These are phyloP conservation scores for Phaeosphaeria sp. DNA, from an alignment of 2,329 filamentous ascomycete species.

Conservation along the genomic window DNA sequence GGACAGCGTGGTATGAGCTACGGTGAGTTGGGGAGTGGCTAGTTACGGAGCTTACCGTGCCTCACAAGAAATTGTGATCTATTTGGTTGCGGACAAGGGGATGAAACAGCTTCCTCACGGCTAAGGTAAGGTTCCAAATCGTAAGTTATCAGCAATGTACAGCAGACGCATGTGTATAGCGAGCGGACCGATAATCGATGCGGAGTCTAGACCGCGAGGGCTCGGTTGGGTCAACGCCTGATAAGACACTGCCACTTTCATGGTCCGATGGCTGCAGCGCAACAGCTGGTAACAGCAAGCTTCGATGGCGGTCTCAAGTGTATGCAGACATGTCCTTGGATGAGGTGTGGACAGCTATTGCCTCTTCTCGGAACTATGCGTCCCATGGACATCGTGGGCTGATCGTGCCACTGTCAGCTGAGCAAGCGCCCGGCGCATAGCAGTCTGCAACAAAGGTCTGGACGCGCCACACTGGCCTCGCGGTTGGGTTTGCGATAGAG, in stretches of 20 bases:
- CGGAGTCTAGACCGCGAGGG: constrained; percentile 2
- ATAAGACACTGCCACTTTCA: neutral
- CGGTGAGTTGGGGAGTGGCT: neutral
- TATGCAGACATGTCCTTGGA: neutral
- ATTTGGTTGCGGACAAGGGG: neutral
- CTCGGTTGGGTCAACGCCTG: neutral
- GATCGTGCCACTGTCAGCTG: neutral
- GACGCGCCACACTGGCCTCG: neutral
- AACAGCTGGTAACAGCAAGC: neutral
- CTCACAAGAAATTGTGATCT: neutral
- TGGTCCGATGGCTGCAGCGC: constrained; percentile 1
- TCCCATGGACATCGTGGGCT: neutral
- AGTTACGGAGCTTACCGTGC: neutral
- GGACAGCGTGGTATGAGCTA: neutral
- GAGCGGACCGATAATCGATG: neutral
- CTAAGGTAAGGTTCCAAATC: neutral
- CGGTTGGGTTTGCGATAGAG: neutral
- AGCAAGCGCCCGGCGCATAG: neutral
- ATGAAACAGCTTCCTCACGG: neutral
- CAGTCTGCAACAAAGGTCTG: neutral
- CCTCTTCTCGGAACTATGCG: neutral
- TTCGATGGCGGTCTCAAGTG: neutral
- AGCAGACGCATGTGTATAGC: neutral
- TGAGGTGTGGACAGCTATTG: neutral
- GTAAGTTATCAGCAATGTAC: neutral